These are phyloP conservation scores for Rhododendron williamsianum DNA, from an alignment of 148 eudicot genomes.

Conservation along the genomic window DNA sequence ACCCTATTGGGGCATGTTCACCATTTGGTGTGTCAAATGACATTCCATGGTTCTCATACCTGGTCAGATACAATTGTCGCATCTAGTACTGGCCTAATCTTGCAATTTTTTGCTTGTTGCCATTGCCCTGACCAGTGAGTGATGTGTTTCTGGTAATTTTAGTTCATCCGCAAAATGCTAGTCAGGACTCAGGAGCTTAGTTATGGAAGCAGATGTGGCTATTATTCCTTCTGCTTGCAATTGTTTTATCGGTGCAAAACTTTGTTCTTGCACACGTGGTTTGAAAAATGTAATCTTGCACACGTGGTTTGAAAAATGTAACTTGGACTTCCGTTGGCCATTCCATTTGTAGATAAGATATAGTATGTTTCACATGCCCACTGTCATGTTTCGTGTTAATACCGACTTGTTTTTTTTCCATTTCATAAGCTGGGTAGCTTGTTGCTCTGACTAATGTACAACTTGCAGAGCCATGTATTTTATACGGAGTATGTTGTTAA, in stretches of 20 bases:
- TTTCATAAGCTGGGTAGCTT: not conserved
- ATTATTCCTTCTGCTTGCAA: not conserved
- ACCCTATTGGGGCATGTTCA: not conserved
- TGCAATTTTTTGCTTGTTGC: not conserved
- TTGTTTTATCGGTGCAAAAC: not conserved
- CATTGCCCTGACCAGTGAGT: not conserved
- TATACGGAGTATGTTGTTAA: not conserved
- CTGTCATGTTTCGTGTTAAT: not conserved
- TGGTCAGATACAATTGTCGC: not conserved
- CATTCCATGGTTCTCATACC: not conserved
- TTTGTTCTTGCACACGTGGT: not conserved
- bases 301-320: not conserved
- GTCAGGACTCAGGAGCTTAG: not conserved
- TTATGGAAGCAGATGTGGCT: not conserved
- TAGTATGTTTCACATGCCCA: not conserved
- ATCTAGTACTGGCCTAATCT: not conserved
- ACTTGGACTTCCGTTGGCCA: not conserved
- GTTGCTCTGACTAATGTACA: not conserved
- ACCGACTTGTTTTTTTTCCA: not conserved
- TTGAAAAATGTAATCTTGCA: not conserved
- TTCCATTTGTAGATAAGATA: not conserved
- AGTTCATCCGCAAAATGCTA: not conserved
- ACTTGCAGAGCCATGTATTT: not conserved
- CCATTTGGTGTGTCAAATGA: not conserved
- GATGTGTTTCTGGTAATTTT: not conserved